These are phyloP conservation scores for Musa itinerans DNA, from an alignment of 176 grass and related monocot genomes.

Conservation along the genomic window DNA sequence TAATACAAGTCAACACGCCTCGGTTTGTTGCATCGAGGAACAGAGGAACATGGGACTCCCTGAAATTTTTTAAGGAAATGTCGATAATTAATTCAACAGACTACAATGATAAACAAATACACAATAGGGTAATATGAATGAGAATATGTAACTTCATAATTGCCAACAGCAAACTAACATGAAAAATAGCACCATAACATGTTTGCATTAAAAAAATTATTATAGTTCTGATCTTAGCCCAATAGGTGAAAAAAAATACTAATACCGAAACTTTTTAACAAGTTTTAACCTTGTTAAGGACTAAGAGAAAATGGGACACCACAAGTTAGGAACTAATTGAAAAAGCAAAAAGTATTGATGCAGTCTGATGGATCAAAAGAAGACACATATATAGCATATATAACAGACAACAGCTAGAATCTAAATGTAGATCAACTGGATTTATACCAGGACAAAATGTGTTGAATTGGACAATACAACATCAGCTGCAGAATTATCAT, in stretches of 20 bases:
- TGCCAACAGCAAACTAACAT: not conserved
- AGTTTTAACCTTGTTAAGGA: not conserved
- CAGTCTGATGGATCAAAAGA: not conserved
- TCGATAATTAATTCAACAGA: not conserved
- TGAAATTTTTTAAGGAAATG: not conserved
- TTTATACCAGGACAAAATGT: too few species aligned
- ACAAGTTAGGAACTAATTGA: not conserved
- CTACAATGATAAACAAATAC: not conserved
- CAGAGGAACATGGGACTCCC: not conserved
- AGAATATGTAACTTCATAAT: not conserved
- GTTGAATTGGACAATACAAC: too few species aligned
- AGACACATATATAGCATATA: not conserved
- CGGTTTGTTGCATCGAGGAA: conserved; percentile 7
- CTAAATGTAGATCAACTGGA: too few species aligned
- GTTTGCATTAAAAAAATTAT: too few species aligned
- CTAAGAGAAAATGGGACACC: not conserved
- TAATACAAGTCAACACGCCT: conserved; percentile 19
- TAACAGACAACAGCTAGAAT: too few species aligned
- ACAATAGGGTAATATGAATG: not conserved
- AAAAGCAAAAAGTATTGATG: not conserved
- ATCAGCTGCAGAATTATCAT: too few species aligned
- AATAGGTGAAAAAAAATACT: not conserved
- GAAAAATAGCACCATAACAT: not conserved
- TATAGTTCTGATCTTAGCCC: too few species aligned
- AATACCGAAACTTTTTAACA: not conserved